Base-by-base conservation (phyloP, 495 filamentous ascomycete genomes). In the Rostrohypoxylon terebratum region DNA sequence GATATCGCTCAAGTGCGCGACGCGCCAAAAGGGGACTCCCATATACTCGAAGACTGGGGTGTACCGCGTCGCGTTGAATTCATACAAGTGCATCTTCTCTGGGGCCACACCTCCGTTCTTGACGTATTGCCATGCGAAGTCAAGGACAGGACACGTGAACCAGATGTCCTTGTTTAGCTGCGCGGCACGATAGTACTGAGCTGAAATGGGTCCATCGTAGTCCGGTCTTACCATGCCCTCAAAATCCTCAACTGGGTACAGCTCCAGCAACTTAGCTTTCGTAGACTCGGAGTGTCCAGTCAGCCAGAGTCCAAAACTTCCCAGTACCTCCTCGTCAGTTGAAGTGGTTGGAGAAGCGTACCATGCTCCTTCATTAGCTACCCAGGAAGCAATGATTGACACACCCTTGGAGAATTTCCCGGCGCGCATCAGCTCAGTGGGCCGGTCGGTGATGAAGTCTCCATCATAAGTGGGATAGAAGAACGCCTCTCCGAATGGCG, bases 391-490 rank as follows among this genome's bases (percentile, higher is more conserved):
- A 4, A 67, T 60, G 34, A 67, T 21, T 9, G 55, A 44, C n/a
- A 60, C 42, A 0, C 63, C 63, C 14, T 48, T 66, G 4, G 36
- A n/a, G 31, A 66, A 50, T 18, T 59, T 66, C 1, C 63, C 54
- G 18, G 53, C 53, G 4, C 63, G 63, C 3, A 59, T 4, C 4
- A 66, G 31, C 11, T 59, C 10, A 28, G 63, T 59, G 25, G 53
- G 53, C 1, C 63, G 63, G 18, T 66, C 50, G 23, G 36, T 31
- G 1, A 66, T 20, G 10, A 66, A 20, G n/a, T 66, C 63, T 13
- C 63, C 63, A 25, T 66, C 63, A 8, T 58, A 57, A 9, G 63
- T 66, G n/a, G 63, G 63, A 58, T 58, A 66, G 51, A 66, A 66
- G 10, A 58, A 66, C 3, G 25, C 53, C 23, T 66, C 50, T 23